A percentile compares a stretch with the other conserved stretches of the same genome.
phyloP scores from a whole-genome alignment of 1,284 basidiomycete species.

The Marasmius sp. region DNA sequence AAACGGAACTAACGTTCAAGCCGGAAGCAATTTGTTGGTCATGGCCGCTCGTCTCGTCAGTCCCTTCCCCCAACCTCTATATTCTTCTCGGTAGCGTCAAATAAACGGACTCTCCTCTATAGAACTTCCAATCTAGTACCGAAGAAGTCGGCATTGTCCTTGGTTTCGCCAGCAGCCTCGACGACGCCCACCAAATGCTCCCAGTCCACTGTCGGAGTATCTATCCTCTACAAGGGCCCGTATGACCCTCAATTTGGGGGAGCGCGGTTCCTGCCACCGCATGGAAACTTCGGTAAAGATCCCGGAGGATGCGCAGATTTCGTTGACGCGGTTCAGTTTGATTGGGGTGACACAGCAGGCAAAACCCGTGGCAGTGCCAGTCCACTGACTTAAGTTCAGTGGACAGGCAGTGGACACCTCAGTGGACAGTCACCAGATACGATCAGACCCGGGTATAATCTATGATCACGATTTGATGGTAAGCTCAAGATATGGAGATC shows the following conservation, averaged over 20 bases:
- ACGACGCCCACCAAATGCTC: not conserved
- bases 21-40: not conserved
- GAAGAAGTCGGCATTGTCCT: constrained; percentile 4
- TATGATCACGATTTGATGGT: too few species aligned
- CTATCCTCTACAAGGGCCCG: constrained; percentile 3
- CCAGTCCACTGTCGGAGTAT: not conserved
- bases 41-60: constrained; percentile 5
- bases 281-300: constrained; percentile 5
- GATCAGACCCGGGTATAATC: too few species aligned
- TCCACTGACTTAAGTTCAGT: too few species aligned
- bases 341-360: constrained; percentile 9
- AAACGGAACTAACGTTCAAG: not conserved
- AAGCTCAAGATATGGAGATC: too few species aligned
- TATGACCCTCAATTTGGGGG: constrained; percentile 6
- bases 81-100: too few species aligned
- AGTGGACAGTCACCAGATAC: too few species aligned
- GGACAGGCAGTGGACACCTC: too few species aligned
- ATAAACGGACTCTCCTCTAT: too few species aligned
- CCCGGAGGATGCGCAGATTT: constrained; percentile 1
- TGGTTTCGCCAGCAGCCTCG: not conserved
- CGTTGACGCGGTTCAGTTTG: constrained; percentile 4
- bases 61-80: not conserved
- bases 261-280: not conserved
- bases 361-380: too few species aligned
- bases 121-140: constrained; percentile 5